Percentiles rank a stretch among this genome's conserved stretches.
phyloP scores from a whole-genome alignment of 106 monocot species.

The Dactylorhiza incarnata region DNA sequence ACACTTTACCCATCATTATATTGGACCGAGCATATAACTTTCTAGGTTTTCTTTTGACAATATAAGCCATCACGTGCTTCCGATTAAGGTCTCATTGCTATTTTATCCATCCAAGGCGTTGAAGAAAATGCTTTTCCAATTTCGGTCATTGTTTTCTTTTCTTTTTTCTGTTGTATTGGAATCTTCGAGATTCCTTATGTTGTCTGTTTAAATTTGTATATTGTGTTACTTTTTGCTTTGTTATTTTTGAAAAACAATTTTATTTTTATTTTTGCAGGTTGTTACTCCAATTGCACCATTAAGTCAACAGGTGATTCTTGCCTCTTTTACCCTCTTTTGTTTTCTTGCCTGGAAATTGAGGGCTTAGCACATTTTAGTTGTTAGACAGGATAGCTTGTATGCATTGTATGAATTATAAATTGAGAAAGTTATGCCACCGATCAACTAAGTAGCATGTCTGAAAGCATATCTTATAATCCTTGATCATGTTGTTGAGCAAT shows the following conservation, averaged over 20 bases:
- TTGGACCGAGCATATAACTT: no score
- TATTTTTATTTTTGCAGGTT: constrained; percentile 44
- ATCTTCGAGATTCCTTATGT: neutral
- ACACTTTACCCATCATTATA: no score
- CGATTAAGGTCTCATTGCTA: no score
- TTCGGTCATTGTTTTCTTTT: neutral
- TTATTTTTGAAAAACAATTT: neutral
- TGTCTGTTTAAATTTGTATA: neutral
- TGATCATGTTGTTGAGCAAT: neutral
- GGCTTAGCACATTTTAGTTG: neutral
- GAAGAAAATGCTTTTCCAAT: neutral
- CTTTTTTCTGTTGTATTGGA: neutral
- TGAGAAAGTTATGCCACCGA: neutral
- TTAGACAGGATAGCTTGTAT: neutral
- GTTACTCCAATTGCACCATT: constrained; percentile 97
- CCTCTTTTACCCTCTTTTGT: constrained; percentile 1
- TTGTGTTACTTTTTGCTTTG: neutral
- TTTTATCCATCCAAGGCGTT: no score
- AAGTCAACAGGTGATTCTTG: constrained; percentile 77
- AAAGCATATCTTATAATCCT: neutral
- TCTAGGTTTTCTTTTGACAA: no score
- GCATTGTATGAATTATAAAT: neutral
- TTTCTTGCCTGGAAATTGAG: neutral
- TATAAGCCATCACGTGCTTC: no score
- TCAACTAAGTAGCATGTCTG: neutral